Percentiles rank a stretch among this genome's conserved stretches.
phyloP scores from a whole-genome alignment of 805 yeast genomes.

The Ogataea nonfermentans region DNA sequence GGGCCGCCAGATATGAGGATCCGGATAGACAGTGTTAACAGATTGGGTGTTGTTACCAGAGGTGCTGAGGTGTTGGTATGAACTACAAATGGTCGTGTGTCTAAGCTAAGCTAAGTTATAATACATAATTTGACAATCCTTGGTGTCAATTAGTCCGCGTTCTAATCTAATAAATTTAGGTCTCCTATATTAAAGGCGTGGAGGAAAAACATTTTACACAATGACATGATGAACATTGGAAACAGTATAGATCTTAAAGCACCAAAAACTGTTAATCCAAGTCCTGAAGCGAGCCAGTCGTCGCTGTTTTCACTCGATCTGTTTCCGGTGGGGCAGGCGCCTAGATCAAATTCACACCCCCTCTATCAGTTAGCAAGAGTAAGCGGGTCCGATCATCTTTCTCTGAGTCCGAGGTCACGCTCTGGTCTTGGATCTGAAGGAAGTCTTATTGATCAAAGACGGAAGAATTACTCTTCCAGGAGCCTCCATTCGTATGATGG shows the following conservation, averaged over 20 bases:
- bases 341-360: not conserved
- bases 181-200: too few relatives aligned
- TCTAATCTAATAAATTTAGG: too few relatives aligned
- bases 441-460: conserved; percentile 2
- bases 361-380: not conserved
- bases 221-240: too few relatives aligned
- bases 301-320: conserved; percentile 1
- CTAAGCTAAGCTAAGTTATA: too few relatives aligned
- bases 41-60: conserved; percentile 20
- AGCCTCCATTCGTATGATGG: conserved; percentile 10
- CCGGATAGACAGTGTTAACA: conserved; percentile 27
- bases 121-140: too few relatives aligned
- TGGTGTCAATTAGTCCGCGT: too few relatives aligned
- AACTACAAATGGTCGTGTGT: not conserved
- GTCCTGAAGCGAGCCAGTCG: not conserved
- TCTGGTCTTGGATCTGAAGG: not conserved
- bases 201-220: too few relatives aligned
- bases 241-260: too few relatives aligned
- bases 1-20: conserved; percentile 10
- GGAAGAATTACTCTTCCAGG: conserved; percentile 6
- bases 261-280: not conserved
- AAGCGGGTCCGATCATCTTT: conserved; percentile 4
- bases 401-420: not conserved
- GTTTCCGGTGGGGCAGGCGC: conserved; percentile 1
- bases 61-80: conserved; percentile 10